Evolutionary conservation across 306 rosid species (phyloP).

Genomic region (Comarum palustre): DNA sequence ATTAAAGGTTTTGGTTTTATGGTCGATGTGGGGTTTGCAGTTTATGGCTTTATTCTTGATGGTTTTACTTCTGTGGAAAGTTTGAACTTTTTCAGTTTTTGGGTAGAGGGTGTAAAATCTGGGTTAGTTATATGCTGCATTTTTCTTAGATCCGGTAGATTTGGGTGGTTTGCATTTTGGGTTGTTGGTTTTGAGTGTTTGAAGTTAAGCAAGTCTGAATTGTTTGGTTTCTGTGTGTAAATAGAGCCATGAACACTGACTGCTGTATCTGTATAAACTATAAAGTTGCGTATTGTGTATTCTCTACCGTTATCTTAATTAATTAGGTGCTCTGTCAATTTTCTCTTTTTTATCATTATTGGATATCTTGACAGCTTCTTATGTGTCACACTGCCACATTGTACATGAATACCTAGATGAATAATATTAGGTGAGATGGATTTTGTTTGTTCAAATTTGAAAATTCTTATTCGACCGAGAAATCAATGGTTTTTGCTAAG

Average conservation of each 20-base stretch:
- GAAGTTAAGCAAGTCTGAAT: not conserved
- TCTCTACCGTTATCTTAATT: not conserved
- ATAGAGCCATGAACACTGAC: not conserved
- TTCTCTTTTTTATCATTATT: not conserved
- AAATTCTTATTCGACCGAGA: not conserved
- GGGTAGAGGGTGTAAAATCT: conserved; percentile 13
- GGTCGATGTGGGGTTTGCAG: conserved; percentile 10
- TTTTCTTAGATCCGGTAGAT: conserved; percentile 5
- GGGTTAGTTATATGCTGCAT: not conserved
- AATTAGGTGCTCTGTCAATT: not conserved
- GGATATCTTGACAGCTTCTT: not conserved
- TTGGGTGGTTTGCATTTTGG: conserved; percentile 16
- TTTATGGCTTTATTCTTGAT: not conserved
- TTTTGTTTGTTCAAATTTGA: not conserved
- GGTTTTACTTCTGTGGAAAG: not conserved
- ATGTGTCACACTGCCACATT: not conserved
- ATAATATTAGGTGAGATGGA: not conserved
- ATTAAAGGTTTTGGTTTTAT: not conserved
- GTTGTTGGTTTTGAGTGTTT: not conserved
- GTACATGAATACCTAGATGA: not conserved
- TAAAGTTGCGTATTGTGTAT: not conserved
- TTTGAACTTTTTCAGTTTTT: not conserved
- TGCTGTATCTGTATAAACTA: not conserved
- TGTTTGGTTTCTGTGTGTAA: not conserved
- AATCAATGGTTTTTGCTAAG: not conserved